Percentiles rank a stretch among this genome's conserved stretches.
Evolutionary conservation across 495 filamentous ascomycete species (phyloP).

Genomic region (Coniosporium apollinis): DNA sequence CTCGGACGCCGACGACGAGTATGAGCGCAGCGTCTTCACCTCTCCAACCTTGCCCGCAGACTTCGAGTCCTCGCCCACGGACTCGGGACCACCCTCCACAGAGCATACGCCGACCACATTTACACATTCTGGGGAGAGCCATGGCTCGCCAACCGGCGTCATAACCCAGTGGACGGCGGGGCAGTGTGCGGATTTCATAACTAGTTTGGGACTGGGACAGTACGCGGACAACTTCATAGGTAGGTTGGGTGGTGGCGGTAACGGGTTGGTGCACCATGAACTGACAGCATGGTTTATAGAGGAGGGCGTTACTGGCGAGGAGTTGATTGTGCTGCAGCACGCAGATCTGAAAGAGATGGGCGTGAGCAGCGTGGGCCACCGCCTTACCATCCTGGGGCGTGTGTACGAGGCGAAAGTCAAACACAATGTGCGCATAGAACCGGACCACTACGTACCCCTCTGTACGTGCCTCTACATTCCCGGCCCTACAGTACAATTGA

Average conservation of each 20-base stretch:
- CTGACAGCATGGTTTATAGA: too few relatives aligned
- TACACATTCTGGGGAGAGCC: constrained; percentile 47
- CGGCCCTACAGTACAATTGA: constrained; percentile 2
- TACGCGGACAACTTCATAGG: constrained; percentile 72
- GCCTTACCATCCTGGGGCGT: constrained; percentile 82
- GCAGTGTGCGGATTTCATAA: constrained; percentile 75
- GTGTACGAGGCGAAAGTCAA: constrained; percentile 91
- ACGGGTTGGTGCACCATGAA: too few relatives aligned
- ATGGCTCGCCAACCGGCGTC: constrained; percentile 54
- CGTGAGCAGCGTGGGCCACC: constrained; percentile 78
- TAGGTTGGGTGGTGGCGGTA: too few relatives aligned
- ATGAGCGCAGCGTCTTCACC: constrained; percentile 63
- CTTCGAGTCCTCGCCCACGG: constrained; percentile 62
- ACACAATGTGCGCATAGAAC: constrained; percentile 77
- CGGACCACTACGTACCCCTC: constrained; percentile 83
- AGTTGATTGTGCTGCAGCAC: constrained; percentile 72
- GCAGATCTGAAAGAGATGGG: constrained; percentile 92
- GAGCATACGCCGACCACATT: constrained; percentile 84
- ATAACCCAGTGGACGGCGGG: constrained; percentile 82
- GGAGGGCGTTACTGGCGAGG: constrained; percentile 87
- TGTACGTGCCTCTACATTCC: constrained; percentile 43
- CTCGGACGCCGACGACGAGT: constrained; percentile 88
- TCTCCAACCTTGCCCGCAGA: constrained; percentile 61
- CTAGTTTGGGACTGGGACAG: constrained; percentile 60
- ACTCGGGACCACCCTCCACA: constrained; percentile 62